These are phyloP conservation scores for Articulospora tetracladia DNA, from an alignment of 495 filamentous ascomycete species.

Conservation along the genomic window DNA sequence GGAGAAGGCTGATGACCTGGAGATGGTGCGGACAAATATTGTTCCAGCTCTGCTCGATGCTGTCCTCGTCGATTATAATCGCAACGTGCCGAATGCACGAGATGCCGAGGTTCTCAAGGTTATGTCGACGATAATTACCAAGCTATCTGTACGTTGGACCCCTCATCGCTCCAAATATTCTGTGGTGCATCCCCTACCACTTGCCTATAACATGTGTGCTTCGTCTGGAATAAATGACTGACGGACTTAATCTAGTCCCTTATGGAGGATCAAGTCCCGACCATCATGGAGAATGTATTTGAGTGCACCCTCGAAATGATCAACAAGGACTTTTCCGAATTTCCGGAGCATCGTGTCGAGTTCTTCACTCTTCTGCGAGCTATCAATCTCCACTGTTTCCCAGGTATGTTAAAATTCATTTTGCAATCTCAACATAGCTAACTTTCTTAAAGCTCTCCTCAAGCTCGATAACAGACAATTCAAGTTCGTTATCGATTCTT, in stretches of 20 bases:
- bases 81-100: conserved; percentile 91
- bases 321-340: conserved; percentile 99
- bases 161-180: conserved; percentile 35
- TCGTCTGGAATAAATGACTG: not conserved
- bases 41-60: conserved; percentile 96
- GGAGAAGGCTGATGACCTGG: conserved; percentile 93
- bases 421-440: conserved; percentile 5
- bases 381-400: conserved; percentile 96
- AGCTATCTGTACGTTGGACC: conserved; percentile 77
- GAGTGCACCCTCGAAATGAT: conserved; percentile 99
- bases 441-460: conserved; percentile 59
- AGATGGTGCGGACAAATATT: conserved; percentile 88
- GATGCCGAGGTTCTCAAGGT: conserved; percentile 96
- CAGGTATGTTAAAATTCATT: conserved; percentile 34
- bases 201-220: conserved; percentile 1
- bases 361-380: conserved; percentile 96
- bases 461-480: conserved; percentile 94
- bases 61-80: conserved; percentile 92
- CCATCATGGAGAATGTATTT: conserved; percentile 98
- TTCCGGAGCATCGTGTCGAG: conserved; percentile 94
- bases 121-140: conserved; percentile 95
- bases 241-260: conserved; percentile 56
- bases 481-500: conserved; percentile 99
- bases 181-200: conserved; percentile 20
- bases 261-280: conserved; percentile 97